Percentiles rank a stretch among this genome's conserved stretches.
phyloP scores from a whole-genome alignment of 1,139 yeast genomes.

The Candida sp. region DNA sequence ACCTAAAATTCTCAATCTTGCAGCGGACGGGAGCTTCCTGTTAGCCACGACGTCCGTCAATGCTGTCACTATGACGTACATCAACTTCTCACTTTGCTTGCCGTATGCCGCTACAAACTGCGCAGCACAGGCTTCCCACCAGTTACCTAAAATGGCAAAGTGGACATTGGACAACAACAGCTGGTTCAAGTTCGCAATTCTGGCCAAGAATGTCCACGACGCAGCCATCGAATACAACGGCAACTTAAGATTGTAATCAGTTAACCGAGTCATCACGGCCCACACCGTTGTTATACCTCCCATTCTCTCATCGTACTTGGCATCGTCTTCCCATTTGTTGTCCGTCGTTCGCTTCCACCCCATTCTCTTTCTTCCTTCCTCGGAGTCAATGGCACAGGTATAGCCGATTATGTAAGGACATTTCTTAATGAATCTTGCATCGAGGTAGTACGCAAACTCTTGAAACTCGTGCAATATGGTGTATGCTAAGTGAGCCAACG shows the following conservation, averaged over 20 bases:
- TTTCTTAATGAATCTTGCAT: constrained; percentile 87
- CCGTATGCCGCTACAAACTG: constrained; percentile 64
- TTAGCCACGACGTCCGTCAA: constrained; percentile 58
- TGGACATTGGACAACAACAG: constrained; percentile 66
- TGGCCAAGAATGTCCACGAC: constrained; percentile 80
- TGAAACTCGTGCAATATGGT: constrained; percentile 61
- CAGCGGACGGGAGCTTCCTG: constrained; percentile 72
- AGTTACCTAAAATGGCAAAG: constrained; percentile 71
- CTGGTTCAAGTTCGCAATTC: constrained; percentile 63
- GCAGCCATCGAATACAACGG: constrained; percentile 32
- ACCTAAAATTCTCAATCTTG: constrained; percentile 72
- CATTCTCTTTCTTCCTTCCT: constrained; percentile 81
- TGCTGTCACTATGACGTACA: constrained; percentile 32
- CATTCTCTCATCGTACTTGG: constrained; percentile 80
- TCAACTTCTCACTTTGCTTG: constrained; percentile 67
- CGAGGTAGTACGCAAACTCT: constrained; percentile 66
- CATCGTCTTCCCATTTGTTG: constrained; percentile 77
- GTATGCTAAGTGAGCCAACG: constrained; percentile 72
- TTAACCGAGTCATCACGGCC: constrained; percentile 66
- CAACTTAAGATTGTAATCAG: constrained; percentile 20
- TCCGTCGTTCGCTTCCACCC: constrained; percentile 77
- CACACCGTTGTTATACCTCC: constrained; percentile 86
- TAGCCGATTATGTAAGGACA: constrained; percentile 91
- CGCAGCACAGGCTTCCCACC: constrained; percentile 91
- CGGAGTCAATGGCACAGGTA: constrained; percentile 75